Evolutionary conservation across 495 filamentous ascomycete species (phyloP), one percentile per base, ranked within the genome.

Genomic region (Aspergillus incahuasiensis): DNA sequence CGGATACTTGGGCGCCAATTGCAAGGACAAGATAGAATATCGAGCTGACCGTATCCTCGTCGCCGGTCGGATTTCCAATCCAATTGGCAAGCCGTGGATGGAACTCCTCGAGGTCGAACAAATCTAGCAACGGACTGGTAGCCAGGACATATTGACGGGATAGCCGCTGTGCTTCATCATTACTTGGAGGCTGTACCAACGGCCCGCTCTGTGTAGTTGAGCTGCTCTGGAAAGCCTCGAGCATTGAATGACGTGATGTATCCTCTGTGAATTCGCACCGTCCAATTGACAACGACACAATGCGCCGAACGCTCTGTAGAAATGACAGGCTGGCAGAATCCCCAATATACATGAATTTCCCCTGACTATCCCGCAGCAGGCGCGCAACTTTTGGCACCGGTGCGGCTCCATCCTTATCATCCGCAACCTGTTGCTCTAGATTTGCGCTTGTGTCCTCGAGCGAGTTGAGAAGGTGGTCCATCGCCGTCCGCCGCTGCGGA

Each of bases 251-350:
- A 42, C 86, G 76, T 48, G 78, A 80, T 15, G 83, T 86, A 59
- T 90, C 87, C 44, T 81, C 72, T 8, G 86, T 89, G 52, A 91
- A 90, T 5, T 79, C 74, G 8, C 84, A 87, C 3, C 79, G 63
- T 5, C 87, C 86, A 20, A 82, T 81, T 13, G 82, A 81, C 43
- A 77, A 84, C 35, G 82, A 82, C 12, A 91, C 85, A 54, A 90
- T 86, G 60, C 87, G 84, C 30, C 86, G 84, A 39, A 90, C 80
- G 54, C 86, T 76, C 59, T 89, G 85, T 41, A 91, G 63, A 59
- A 86, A 88, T 1, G 87, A 87, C 46, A 90, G 70, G 41, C 83
- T 86, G 1, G 86, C 86, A 0, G 86, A 85, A 60, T 91, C 86
- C 24, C 87, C 87, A 55, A 91, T 79, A 59, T 90, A 91, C 68